These are phyloP conservation scores for Colletotrichum tanaceti DNA, from an alignment of 2,329 filamentous ascomycete genomes.

Conservation along the genomic window DNA sequence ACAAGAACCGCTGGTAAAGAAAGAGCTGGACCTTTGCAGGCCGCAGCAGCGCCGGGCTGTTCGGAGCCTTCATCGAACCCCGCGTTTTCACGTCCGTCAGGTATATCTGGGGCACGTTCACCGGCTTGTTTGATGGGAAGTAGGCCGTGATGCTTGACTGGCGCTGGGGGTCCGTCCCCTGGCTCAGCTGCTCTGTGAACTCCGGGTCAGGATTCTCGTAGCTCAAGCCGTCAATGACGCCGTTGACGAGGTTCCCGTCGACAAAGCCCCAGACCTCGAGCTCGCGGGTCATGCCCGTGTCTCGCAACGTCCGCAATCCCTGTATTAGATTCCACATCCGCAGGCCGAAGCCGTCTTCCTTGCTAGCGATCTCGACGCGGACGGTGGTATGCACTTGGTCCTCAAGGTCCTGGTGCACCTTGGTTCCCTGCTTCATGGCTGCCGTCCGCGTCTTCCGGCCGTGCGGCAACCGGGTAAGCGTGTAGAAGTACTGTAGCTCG, in stretches of 20 bases:
- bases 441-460: conserved; percentile 80
- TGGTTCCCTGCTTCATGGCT: conserved; percentile 86
- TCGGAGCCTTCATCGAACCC: conserved; percentile 70
- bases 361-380: conserved; percentile 75
- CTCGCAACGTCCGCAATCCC: conserved; percentile 78
- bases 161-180: conserved; percentile 46
- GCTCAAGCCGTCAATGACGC: conserved; percentile 88
- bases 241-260: conserved; percentile 85
- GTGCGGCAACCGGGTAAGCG: conserved; percentile 75
- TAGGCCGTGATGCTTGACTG: conserved; percentile 57
- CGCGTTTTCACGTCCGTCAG: conserved; percentile 92
- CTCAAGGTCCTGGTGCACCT: conserved; percentile 85
- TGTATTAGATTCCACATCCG: conserved; percentile 92
- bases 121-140: conserved; percentile 48
- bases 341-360: conserved; percentile 85
- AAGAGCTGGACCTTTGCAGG: conserved; percentile 89
- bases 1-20: conserved; percentile 88
- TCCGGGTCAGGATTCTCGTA: conserved; percentile 79
- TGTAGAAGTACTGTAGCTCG: conserved; percentile 93
- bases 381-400: conserved; percentile 86
- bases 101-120: conserved; percentile 64
- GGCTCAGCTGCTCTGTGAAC: conserved; percentile 70
- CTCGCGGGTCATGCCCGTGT: conserved; percentile 79
- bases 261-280: conserved; percentile 87
- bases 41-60: conserved; percentile 73